Percentiles rank a stretch among this genome's conserved stretches.
Evolutionary conservation across 73 alveolate species (phyloP).

Genomic region (Symbiodinium natans): DNA sequence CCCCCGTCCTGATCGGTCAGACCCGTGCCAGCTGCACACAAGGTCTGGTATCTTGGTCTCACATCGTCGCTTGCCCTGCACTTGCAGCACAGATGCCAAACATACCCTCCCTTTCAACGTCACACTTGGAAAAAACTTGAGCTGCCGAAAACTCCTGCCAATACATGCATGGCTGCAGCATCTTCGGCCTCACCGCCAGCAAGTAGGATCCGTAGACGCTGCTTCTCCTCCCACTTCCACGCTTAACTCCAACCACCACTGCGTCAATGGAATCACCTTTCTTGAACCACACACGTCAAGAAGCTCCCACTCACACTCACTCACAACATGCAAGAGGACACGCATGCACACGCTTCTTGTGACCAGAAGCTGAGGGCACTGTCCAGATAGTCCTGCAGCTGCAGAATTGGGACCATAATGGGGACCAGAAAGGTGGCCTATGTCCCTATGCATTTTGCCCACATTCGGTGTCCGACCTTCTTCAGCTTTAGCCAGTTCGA

Average conservation of each 20-base stretch:
- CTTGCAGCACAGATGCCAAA: no score
- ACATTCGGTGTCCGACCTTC: background rate
- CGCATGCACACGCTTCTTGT: no score
- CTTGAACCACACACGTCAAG: constrained; percentile 95
- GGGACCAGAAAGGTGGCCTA: background rate
- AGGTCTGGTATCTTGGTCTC: background rate
- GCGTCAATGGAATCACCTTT: constrained; percentile 98
- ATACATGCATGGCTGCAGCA: background rate
- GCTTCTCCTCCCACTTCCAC: constrained; percentile 98
- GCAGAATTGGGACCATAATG: background rate
- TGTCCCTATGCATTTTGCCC: background rate
- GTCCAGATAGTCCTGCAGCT: constrained; percentile 62
- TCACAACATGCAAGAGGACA: constrained; percentile 95
- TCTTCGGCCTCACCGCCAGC: constrained; percentile 95
- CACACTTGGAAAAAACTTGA: no score
- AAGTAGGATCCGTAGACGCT: constrained; percentile 98
- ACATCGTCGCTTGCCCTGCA: background rate
- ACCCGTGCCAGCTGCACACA: constrained; percentile 58
- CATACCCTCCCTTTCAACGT: no score
- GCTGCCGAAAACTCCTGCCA: background rate
- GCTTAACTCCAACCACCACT: constrained; percentile 98
- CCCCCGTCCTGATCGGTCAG: background rate
- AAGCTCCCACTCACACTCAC: constrained; percentile 96
- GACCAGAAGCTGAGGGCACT: constrained; percentile 59
- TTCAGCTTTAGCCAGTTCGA: constrained; percentile 75